Base-by-base conservation (phyloP, 176 grass and related monocot genomes). In the Chloris gayana region DNA sequence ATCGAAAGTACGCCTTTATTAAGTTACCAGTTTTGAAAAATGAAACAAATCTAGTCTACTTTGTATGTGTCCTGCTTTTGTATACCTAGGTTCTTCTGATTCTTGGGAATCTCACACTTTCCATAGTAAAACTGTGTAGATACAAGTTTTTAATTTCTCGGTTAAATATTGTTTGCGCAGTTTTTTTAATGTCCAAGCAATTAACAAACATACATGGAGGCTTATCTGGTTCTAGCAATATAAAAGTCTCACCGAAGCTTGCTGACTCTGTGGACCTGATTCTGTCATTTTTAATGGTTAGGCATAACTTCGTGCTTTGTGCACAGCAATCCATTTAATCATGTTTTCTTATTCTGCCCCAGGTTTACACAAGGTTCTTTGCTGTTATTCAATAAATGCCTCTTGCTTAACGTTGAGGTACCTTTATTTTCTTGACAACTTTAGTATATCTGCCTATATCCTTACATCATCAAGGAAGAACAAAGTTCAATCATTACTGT, bases 371-470 rank as follows among this genome's bases (percentile, higher is more conserved):
- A 57, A 76, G 92, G 90, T 78, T 94, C 95, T 64, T 92, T 87
- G 64, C 65, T 98, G 50, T 83, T 94, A 22, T 92, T 92, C 80
- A 98, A 98, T 85, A 94, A 91, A 89, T 81, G 83, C 70, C 89
- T 97, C 76, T 88, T 97, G 72, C 85, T 97, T 88, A 82, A 94
- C 47, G 80, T 92, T 85, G 73, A 88, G 94, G 94, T 97, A 88
- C 22, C 15, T 33, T 66, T 74, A 44, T 44, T 85, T 69, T 56
- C 17, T 68, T 59, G 12, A 35, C 71, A 21, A 18, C 17, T 86
- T 26, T 83, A 5, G 14, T 37, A 69, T 71, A 38, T 31, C 62
- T 70, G 1, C 69, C 6, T 30, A 44, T 80, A 62, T 56, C 17
- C 57, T 75, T 82, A 22, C 17, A 56, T 63, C 2, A 70, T 71